Conservation (phyloP, 257 asterid species). For the Phtheirospermum japonicum region DNA sequence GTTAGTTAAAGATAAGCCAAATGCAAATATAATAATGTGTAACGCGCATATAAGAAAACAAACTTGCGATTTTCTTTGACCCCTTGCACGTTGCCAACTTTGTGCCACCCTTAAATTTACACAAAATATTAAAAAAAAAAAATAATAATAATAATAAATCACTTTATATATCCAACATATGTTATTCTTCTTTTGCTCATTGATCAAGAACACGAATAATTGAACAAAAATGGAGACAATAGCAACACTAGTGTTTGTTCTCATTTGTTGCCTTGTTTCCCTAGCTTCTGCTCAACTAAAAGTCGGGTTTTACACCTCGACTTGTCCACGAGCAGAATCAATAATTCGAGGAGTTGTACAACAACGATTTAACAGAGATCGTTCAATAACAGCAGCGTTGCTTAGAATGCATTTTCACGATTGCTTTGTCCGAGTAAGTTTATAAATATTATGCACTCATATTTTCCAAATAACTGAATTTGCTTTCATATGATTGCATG, state of each 20-base stretch:
- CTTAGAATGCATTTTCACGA: slow-evolving; percentile 88
- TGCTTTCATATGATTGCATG: too few species aligned
- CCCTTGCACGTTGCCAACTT: slow-evolving; percentile 37
- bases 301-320: slow-evolving; percentile 52
- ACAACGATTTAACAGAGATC: slow-evolving; percentile 43
- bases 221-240: slow-evolving; percentile 33
- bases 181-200: neutral
- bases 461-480: too few species aligned
- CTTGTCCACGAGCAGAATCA: slow-evolving; percentile 56
- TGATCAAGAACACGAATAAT: neutral
- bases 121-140: neutral
- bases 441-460: neutral
- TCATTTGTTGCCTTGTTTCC: slow-evolving; percentile 30
- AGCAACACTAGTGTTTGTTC: slow-evolving; percentile 5
- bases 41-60: neutral
- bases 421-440: slow-evolving; percentile 64
- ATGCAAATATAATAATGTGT: neutral
- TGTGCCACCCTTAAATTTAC: slow-evolving; percentile 22
- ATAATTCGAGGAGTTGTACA: slow-evolving; percentile 49
- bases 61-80: neutral
- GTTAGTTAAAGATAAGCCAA: slow-evolving; percentile 16
- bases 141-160: neutral
- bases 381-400: slow-evolving; percentile 65
- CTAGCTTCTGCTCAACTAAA: slow-evolving; percentile 48
- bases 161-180: slow-evolving; percentile 21